Evolutionary conservation across 1,284 basidiomycete species (phyloP).

Genomic region (Cryptococcus maquisensis): DNA sequence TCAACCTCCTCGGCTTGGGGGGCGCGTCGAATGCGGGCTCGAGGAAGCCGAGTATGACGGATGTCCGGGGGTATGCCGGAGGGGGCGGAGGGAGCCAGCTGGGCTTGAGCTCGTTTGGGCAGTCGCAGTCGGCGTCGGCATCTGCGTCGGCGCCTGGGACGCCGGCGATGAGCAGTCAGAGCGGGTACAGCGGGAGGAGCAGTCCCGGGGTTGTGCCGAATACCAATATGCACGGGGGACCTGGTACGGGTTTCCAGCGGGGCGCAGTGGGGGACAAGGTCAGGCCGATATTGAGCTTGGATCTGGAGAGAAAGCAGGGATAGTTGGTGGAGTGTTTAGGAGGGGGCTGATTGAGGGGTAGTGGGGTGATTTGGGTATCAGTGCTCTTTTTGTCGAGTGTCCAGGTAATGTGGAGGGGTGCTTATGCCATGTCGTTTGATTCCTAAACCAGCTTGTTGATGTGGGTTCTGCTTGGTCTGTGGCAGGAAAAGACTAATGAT

Average conservation of each 20-base stretch:
- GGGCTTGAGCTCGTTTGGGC: slow-evolving; percentile 1
- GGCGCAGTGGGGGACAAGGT: background rate
- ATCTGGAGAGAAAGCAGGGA: slow-evolving; percentile 9
- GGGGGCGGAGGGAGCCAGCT: background rate
- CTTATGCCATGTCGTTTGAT: background rate
- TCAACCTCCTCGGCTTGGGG: slow-evolving; percentile 37
- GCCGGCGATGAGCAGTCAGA: slow-evolving; percentile 5
- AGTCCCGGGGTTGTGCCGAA: slow-evolving; percentile 1
- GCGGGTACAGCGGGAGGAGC: slow-evolving; percentile 4
- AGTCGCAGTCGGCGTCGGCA: background rate
- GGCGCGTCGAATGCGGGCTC: slow-evolving; percentile 5
- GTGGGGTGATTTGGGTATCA: background rate
- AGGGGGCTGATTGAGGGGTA: background rate
- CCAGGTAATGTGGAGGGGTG: background rate
- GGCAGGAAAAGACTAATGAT: background rate
- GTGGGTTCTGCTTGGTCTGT: background rate
- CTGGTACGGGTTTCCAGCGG: slow-evolving; percentile 6
- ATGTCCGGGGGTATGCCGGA: slow-evolving; percentile 2
- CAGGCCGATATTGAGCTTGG: slow-evolving; percentile 11
- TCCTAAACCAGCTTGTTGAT: background rate
- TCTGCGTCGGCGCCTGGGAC: slow-evolving; percentile 16
- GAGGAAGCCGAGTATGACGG: slow-evolving; percentile 13
- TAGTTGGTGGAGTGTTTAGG: background rate
- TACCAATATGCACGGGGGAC: slow-evolving; percentile 1
- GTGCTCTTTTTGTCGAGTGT: background rate